Conservation (phyloP, 768 basidiomycete genomes). For the Daedalea quercina region DNA sequence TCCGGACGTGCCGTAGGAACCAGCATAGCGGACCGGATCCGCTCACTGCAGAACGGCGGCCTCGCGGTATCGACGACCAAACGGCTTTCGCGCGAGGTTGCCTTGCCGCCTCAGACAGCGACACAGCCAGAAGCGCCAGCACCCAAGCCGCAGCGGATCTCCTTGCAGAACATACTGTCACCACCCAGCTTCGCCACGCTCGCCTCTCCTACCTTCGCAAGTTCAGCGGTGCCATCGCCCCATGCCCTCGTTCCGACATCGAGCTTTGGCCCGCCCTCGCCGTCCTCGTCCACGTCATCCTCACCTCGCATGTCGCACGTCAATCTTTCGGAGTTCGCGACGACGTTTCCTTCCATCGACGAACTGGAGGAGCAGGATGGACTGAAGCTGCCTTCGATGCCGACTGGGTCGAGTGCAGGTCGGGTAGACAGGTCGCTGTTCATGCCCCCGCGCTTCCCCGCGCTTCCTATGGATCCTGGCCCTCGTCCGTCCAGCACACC, state of each 20-base stretch:
- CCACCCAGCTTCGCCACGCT: slow-evolving; percentile 17
- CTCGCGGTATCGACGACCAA: slow-evolving; percentile 50
- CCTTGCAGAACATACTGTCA: slow-evolving; percentile 24
- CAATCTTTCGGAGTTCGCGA: slow-evolving; percentile 51
- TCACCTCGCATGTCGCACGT: slow-evolving; percentile 40
- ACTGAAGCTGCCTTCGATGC: slow-evolving; percentile 43
- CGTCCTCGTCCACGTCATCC: slow-evolving; percentile 61
- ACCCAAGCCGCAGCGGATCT: slow-evolving; percentile 31
- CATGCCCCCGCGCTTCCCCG: slow-evolving; percentile 29
- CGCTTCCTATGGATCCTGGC: slow-evolving; percentile 37
- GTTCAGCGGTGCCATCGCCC: slow-evolving; percentile 23
- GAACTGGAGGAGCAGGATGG: slow-evolving; percentile 57
- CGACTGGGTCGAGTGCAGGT: slow-evolving; percentile 25
- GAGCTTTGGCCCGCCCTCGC: slow-evolving; percentile 71
- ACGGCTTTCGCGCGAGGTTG: slow-evolving; percentile 49
- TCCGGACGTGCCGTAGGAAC: slow-evolving; percentile 33
- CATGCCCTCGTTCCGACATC: slow-evolving; percentile 67
- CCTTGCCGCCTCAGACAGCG: slow-evolving; percentile 14
- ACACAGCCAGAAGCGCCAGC: slow-evolving; percentile 13
- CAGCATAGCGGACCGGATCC: slow-evolving; percentile 78
- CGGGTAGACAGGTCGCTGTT: slow-evolving; percentile 11
- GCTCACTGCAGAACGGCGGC: slow-evolving; percentile 67
- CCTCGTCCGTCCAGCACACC: slow-evolving; percentile 68
- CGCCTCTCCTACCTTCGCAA: slow-evolving; percentile 19
- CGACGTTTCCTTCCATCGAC: slow-evolving; percentile 71